Conservation (phyloP, 176 grass and related monocot species). For the Ampelocalamus luodianensis region DNA sequence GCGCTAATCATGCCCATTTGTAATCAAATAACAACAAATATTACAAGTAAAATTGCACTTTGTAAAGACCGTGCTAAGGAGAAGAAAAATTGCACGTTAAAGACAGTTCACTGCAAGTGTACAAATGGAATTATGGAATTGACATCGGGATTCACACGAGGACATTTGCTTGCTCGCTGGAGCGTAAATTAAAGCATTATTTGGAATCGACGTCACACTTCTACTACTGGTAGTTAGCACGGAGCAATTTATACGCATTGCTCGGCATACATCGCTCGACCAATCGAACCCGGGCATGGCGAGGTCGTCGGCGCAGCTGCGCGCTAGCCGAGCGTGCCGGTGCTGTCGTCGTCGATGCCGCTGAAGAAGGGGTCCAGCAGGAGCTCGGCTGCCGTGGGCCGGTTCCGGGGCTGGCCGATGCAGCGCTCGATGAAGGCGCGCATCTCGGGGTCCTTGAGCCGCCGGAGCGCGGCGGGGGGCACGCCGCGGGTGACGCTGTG, state of each 20-base stretch:
- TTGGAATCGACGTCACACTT: neutral
- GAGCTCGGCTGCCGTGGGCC: conserved; percentile 76
- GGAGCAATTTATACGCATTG: neutral
- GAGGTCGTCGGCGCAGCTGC: conserved; percentile 38
- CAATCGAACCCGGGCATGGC: neutral
- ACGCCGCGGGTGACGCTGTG: conserved; percentile 60
- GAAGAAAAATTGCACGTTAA: too few species aligned
- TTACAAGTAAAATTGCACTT: too few species aligned
- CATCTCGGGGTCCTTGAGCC: conserved; percentile 70
- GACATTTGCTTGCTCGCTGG: conserved; percentile 42
- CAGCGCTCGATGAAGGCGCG: conserved; percentile 80
- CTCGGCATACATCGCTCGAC: neutral
- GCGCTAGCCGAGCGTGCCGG: conserved; percentile 30
- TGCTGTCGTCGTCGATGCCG: conserved; percentile 57
- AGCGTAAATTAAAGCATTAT: conserved; percentile 15
- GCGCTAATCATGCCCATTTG: too few species aligned
- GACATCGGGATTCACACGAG: too few species aligned
- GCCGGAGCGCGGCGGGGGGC: conserved; percentile 59
- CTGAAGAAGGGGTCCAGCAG: conserved; percentile 78
- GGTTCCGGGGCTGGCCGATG: conserved; percentile 61
- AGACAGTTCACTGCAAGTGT: too few species aligned
- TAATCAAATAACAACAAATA: too few species aligned
- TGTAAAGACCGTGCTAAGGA: too few species aligned
- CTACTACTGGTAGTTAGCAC: neutral
- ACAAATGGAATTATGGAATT: too few species aligned